These are phyloP conservation scores for Trichoderma orchidacearum DNA, from an alignment of 495 filamentous ascomycete species.

Conservation along the genomic window DNA sequence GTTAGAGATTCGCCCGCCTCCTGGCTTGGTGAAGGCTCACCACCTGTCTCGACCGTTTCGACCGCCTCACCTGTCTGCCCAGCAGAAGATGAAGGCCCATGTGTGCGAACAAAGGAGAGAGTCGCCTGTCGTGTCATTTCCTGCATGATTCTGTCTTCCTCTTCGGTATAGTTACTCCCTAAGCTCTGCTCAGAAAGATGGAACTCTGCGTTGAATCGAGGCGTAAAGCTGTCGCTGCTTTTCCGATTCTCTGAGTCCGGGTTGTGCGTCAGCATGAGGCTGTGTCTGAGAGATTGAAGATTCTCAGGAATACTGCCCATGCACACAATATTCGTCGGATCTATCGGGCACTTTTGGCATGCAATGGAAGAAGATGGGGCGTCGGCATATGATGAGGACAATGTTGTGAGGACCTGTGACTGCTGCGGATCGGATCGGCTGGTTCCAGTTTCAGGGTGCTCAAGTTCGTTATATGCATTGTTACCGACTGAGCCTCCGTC, in stretches of 20 bases:
- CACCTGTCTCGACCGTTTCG: too few species aligned
- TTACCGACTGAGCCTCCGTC: neutral
- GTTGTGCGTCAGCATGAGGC: constrained; percentile 12
- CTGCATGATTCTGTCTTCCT: constrained; percentile 15
- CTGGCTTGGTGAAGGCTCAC: neutral
- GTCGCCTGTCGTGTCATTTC: constrained; percentile 5
- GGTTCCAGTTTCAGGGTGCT: neutral
- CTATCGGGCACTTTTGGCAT: constrained; percentile 32
- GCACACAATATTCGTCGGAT: constrained; percentile 35
- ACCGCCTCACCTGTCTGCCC: neutral
- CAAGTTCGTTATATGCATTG: too few species aligned
- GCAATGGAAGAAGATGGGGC: neutral
- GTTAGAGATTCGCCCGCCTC: neutral
- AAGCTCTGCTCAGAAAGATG: constrained; percentile 13
- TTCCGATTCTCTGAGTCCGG: constrained; percentile 21
- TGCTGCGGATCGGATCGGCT: neutral
- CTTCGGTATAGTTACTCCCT: constrained; percentile 38
- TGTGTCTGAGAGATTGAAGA: constrained; percentile 24
- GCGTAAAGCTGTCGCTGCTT: constrained; percentile 9
- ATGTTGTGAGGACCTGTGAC: neutral
- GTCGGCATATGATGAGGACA: neutral
- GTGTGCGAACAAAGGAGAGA: neutral
- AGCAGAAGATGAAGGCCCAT: neutral
- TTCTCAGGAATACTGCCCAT: constrained; percentile 35
- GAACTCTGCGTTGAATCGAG: neutral